Evolutionary conservation across 2,329 filamentous ascomycete species (phyloP), one percentile per base, ranked within the genome.

Genomic region (Cordyceps javanica): DNA sequence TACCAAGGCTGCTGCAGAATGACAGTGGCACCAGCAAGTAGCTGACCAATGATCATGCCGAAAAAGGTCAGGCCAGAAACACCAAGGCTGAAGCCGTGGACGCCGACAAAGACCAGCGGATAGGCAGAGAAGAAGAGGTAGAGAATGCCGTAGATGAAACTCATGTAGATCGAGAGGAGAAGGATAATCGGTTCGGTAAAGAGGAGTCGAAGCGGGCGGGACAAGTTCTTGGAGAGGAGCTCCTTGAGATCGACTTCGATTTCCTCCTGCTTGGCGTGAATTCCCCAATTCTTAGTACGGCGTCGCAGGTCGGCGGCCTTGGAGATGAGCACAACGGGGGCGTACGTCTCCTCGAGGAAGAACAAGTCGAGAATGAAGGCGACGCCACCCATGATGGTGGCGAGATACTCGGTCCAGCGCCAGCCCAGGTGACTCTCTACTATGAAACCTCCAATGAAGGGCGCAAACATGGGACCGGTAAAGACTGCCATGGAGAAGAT

Each of bases 51-150:
- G 53, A 94, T 82, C 86, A 96, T 90, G 56, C 91, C 91, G 65
- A 96, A 90, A 70, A 91, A 96, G 5, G 90, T 85, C 5, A 96
- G 78, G 2, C 91, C 91, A 4, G 85, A 81, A 19, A 89, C 72
- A 58, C 91, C 91, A 1, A 79, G 66, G 34, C 74, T 82, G 75
- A 93, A 87, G 62, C 82, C 79, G 70, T 96, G 88, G 5, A 91
- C 78, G 28, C 79, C 76, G 60, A 87, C 77, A 73, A 94, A 96
- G 49, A 95, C 88, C 45, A 94, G 82, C 0, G 89, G 87, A 65
- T 95, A 95, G 1, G 90, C 89, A 0, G 90, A 92, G 54, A 96
- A 78, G 75, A 94, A 94, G 26, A 93, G 85, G 67, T 94, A 96
- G 1, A 96, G 82, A 0, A 94, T 77, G 16, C 79, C 88, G 66